Conservation (phyloP, 2,329 filamentous ascomycete genomes). For the Metarhizium guizhouense region DNA sequence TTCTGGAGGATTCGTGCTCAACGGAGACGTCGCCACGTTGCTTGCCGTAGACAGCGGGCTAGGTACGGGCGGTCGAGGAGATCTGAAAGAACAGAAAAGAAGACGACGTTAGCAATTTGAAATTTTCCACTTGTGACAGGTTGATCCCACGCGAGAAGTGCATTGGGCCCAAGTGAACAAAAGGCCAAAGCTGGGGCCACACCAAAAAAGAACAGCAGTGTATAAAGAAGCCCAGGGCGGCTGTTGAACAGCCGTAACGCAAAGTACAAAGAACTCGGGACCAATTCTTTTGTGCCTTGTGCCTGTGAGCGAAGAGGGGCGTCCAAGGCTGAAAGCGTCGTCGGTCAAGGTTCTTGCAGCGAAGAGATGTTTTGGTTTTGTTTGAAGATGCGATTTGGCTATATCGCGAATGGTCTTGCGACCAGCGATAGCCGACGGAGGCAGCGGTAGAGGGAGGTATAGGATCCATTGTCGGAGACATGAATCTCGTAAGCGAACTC, state of each 20-base stretch:
- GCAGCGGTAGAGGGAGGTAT: not conserved
- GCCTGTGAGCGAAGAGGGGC: not conserved
- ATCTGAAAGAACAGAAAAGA: slow-evolving; percentile 26
- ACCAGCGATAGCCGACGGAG: not conserved
- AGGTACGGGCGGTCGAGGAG: slow-evolving; percentile 35
- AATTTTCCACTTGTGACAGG: not conserved
- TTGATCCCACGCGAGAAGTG: not conserved
- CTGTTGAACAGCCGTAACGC: not conserved
- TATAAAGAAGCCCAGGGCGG: not conserved
- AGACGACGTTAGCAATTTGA: not conserved
- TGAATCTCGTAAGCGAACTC: slow-evolving; percentile 7
- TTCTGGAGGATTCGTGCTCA: slow-evolving; percentile 29
- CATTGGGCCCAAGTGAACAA: not conserved
- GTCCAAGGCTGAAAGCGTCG: not conserved
- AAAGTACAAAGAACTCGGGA: not conserved
- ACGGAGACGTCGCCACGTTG: slow-evolving; percentile 31
- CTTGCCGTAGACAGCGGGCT: slow-evolving; percentile 41
- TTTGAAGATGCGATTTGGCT: not conserved
- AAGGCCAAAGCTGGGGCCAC: not conserved
- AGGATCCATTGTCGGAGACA: not conserved
- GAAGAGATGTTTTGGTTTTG: not conserved
- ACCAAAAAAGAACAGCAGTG: not conserved
- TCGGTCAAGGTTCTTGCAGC: not conserved
- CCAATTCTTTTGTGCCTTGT: not conserved
- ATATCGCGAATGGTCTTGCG: not conserved